These are phyloP conservation scores for Daedaleopsis sinensis DNA, from an alignment of 768 basidiomycete species.

Conservation along the genomic window DNA sequence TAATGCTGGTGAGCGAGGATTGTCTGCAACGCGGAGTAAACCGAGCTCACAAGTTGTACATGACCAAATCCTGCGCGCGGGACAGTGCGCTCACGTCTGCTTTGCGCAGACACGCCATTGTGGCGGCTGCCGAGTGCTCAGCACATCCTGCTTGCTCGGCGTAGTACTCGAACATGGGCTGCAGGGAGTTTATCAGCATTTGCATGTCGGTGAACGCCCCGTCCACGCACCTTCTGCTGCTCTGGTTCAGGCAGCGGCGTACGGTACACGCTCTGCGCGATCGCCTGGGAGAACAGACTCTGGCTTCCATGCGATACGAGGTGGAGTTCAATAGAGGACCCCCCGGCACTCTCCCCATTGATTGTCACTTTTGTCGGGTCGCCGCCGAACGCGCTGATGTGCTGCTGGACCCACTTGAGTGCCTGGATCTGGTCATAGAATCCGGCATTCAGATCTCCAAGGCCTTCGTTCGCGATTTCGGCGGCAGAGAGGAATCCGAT, in stretches of 20 bases:
- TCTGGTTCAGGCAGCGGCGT: slow-evolving; percentile 53
- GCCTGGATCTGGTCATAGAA: slow-evolving; percentile 56
- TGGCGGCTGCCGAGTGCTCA: slow-evolving; percentile 33
- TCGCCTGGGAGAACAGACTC: slow-evolving; percentile 53
- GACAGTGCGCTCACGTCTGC: slow-evolving; percentile 55
- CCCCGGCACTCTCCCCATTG: slow-evolving; percentile 66
- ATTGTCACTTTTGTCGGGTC: slow-evolving; percentile 45
- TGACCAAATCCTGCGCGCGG: slow-evolving; percentile 54
- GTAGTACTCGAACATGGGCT: slow-evolving; percentile 59
- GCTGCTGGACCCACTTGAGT: slow-evolving; percentile 41
- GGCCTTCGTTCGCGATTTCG: slow-evolving; percentile 40
- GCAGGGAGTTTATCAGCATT: neutral
- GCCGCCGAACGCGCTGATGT: slow-evolving; percentile 44
- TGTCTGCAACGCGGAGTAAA: neutral
- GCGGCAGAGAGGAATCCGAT: slow-evolving; percentile 65
- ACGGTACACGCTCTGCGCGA: slow-evolving; percentile 64
- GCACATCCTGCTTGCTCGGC: slow-evolving; percentile 54
- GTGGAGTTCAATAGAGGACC: slow-evolving; percentile 58
- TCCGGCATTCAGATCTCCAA: slow-evolving; percentile 56
- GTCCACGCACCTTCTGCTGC: slow-evolving; percentile 49
- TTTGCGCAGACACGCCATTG: slow-evolving; percentile 51
- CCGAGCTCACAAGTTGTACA: slow-evolving; percentile 44
- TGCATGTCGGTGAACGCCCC: too few relatives aligned
- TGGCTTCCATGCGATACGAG: slow-evolving; percentile 47
- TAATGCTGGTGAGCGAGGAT: neutral